Conservation (phyloP, 257 asterid genomes). For the Misopates orontium region DNA sequence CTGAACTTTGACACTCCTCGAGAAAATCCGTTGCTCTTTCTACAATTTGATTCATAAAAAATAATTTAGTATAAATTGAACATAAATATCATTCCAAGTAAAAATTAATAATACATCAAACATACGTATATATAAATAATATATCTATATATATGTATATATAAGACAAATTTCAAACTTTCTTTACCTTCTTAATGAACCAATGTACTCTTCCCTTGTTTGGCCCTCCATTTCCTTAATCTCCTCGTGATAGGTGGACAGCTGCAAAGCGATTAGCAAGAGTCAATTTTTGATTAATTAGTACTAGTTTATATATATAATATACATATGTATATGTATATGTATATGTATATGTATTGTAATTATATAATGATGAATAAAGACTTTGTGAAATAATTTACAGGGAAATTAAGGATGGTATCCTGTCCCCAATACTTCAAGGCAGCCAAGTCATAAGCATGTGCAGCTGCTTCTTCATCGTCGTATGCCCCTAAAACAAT, state of each 20-base stretch:
- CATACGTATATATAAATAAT: too few species aligned
- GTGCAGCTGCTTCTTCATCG: constrained; percentile 86
- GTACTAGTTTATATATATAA: too few species aligned
- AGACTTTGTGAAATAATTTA: constrained; percentile 12
- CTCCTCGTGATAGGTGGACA: constrained; percentile 62
- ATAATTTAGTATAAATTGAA: background rate
- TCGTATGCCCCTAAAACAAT: constrained; percentile 67
- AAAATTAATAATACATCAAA: background rate
- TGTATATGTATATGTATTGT: too few species aligned
- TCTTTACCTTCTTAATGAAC: constrained; percentile 65
- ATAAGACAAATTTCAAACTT: too few species aligned
- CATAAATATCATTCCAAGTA: background rate
- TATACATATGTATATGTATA: too few species aligned
- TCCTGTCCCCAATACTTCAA: constrained; percentile 86
- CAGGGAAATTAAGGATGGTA: constrained; percentile 79
- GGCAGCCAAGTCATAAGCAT: constrained; percentile 87
- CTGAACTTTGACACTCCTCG: constrained; percentile 86
- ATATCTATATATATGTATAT: too few species aligned
- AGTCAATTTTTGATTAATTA: too few species aligned
- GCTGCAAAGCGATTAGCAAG: constrained; percentile 26
- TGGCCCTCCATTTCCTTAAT: constrained; percentile 64
- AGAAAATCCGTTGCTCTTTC: constrained; percentile 87
- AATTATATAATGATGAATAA: too few species aligned
- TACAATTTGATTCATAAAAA: constrained; percentile 30
- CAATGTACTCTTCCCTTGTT: constrained; percentile 83